Conservation (phyloP, 2,329 filamentous ascomycete genomes). For the Cladosporium sp. region DNA sequence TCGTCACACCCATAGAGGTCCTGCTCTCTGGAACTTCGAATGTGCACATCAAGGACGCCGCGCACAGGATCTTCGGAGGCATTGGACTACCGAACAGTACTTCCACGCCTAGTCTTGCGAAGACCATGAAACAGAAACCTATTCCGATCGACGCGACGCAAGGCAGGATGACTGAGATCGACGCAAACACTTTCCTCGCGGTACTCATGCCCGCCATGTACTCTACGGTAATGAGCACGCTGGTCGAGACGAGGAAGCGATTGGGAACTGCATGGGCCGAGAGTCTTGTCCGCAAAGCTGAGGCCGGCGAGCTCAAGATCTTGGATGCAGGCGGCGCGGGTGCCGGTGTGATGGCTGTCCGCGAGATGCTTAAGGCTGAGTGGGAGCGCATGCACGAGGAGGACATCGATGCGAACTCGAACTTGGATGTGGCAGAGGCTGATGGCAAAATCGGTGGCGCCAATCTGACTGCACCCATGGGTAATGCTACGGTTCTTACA, state of each 20-base stretch:
- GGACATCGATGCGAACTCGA: conserved; percentile 15
- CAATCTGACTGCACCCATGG: conserved; percentile 49
- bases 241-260: conserved; percentile 71
- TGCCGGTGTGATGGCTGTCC: conserved; percentile 69
- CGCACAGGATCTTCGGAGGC: conserved; percentile 74
- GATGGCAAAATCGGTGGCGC: conserved; percentile 36
- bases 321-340: conserved; percentile 73
- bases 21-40: conserved; percentile 61
- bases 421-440: conserved; percentile 27
- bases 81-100: conserved; percentile 70
- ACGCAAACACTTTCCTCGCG: conserved; percentile 69
- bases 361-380: conserved; percentile 74
- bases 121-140: conserved; percentile 57
- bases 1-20: conserved; percentile 65
- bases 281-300: conserved; percentile 52
- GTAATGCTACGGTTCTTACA: conserved; percentile 76
- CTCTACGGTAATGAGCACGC: conserved; percentile 60
- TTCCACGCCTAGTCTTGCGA: conserved; percentile 58
- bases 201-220: conserved; percentile 68
- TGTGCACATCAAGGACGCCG: conserved; percentile 69
- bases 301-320: conserved; percentile 58
- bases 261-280: conserved; percentile 68
- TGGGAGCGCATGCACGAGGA: conserved; percentile 63
- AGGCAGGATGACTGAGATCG: conserved; percentile 66
- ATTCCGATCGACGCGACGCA: conserved; percentile 63